Evolutionary conservation across 2,329 filamentous ascomycete genomes (phyloP), one percentile per base, ranked within the genome.

Genomic region (Trichoderma brevicompactum): DNA sequence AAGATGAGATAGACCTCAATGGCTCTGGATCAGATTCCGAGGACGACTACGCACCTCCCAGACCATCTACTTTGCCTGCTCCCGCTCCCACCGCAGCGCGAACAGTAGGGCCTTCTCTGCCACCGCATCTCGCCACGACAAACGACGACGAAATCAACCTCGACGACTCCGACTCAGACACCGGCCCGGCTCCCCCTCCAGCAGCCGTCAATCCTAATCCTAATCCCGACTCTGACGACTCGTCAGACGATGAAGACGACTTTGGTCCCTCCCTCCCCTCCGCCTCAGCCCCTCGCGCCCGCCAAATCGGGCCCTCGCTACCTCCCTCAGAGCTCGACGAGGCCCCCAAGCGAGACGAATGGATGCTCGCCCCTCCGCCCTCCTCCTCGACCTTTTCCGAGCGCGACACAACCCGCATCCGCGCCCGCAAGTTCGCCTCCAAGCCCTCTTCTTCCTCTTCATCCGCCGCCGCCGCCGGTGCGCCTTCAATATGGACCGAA

Each of bases 401-500:
- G 80, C 91, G 80, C 70, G 94, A 97, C 77, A 92, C 94, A 1
- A 94, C 92, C 5, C 94, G 94, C 76, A 82, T 94, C 66, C 88
- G 89, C 71, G 89, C 87, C 68, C 89, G 92, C 67, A 93, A 92
- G 70, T 98, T 97, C 80, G 88, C 92, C 59, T 90, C 90, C 43
- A 84, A 85, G 4, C 79, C 79, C 2, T 28, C 23, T 3, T 36
- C 52, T 2, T 41, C 52, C 0, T 74, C 75, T 4, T 71, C 75
- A 0, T 62, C 70, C 0, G 67, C 71, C 36, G 78, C 74, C 5
- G 71, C 70, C 9, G 68, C 72, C 9, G 77, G 75, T 5, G 83
- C 92, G 52, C 85, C 86, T 73, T 87, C 87, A 23, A 87, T 94
- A 49, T 98, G 94, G 94, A 94, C 92, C 0, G 94, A 98, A 77